Conservation (phyloP, 192 early-diverging fungal genomes). For the Paraglomus brasilianum region DNA sequence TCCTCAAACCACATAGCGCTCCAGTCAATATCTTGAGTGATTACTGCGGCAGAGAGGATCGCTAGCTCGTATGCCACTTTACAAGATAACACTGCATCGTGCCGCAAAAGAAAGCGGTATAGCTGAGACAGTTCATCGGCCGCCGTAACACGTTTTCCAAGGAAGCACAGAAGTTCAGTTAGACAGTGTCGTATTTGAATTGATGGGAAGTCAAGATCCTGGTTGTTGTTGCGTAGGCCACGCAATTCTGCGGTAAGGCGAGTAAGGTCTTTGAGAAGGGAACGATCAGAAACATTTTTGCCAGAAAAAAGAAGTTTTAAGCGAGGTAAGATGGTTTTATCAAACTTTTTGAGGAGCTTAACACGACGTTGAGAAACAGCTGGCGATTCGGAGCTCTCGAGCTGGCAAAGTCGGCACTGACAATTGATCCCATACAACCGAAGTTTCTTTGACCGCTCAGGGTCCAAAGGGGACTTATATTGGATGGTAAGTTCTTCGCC, state of each 20-base stretch:
- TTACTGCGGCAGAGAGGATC: too few relatives aligned
- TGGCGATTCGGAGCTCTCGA: background rate
- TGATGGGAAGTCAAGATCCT: background rate
- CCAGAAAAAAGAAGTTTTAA: background rate
- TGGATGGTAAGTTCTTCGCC: background rate
- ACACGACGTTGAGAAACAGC: background rate
- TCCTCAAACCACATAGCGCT: too few relatives aligned
- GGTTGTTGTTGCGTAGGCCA: background rate
- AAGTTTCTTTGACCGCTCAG: background rate
- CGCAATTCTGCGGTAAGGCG: background rate
- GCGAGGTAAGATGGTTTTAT: background rate
- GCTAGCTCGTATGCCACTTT: too few relatives aligned
- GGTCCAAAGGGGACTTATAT: background rate
- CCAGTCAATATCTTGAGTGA: too few relatives aligned
- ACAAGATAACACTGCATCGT: too few relatives aligned
- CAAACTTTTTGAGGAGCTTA: background rate
- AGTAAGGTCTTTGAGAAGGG: background rate
- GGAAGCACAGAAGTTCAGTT: too few relatives aligned
- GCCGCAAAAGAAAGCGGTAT: too few relatives aligned
- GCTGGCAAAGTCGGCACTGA: slow-evolving; percentile 9
- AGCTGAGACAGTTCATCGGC: too few relatives aligned
- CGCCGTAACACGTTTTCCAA: too few relatives aligned
- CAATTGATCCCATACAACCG: background rate
- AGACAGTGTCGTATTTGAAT: too few relatives aligned
- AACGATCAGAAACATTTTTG: background rate